phyloP scores from a whole-genome alignment of 768 basidiomycete genomes.

The Pulveroboletus sp. region DNA sequence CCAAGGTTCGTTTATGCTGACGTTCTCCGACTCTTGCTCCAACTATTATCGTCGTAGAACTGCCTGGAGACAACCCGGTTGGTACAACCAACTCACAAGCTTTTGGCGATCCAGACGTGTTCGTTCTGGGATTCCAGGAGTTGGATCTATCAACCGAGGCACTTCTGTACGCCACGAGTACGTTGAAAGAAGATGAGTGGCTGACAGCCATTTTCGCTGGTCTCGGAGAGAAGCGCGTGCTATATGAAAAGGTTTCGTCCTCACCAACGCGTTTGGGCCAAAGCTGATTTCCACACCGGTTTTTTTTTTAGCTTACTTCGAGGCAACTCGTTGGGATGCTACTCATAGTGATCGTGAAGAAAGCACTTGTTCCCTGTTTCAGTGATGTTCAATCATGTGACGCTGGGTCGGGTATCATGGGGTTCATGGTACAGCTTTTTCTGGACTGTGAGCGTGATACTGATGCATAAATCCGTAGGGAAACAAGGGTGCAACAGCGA shows the following conservation, averaged over 20 bases:
- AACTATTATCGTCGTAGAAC: too few species aligned
- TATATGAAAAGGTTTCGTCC: slow-evolving; percentile 62
- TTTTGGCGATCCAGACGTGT: slow-evolving; percentile 54
- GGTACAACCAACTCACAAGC: slow-evolving; percentile 16
- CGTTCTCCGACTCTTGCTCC: neutral
- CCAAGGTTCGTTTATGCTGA: slow-evolving; percentile 14
- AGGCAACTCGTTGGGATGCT: slow-evolving; percentile 84
- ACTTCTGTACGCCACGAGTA: slow-evolving; percentile 62
- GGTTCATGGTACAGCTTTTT: slow-evolving; percentile 56
- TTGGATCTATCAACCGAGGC: slow-evolving; percentile 77
- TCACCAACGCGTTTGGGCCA: neutral
- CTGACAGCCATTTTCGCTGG: slow-evolving; percentile 57
- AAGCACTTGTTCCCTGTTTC: slow-evolving; percentile 46
- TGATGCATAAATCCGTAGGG: slow-evolving; percentile 43
- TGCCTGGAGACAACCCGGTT: neutral
- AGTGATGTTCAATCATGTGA: slow-evolving; percentile 46
- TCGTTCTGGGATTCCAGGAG: slow-evolving; percentile 80
- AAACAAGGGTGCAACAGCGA: slow-evolving; percentile 76
- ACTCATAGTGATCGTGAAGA: slow-evolving; percentile 65
- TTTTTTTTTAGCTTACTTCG: slow-evolving; percentile 68
- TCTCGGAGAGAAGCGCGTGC: slow-evolving; percentile 59
- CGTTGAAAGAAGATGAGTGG: slow-evolving; percentile 70
- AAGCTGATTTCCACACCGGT: neutral
- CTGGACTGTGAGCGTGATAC: neutral
- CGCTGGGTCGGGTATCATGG: slow-evolving; percentile 73